Conservation (phyloP, 176 grass and related monocot species). For the Echinochloa phyllopogon region DNA sequence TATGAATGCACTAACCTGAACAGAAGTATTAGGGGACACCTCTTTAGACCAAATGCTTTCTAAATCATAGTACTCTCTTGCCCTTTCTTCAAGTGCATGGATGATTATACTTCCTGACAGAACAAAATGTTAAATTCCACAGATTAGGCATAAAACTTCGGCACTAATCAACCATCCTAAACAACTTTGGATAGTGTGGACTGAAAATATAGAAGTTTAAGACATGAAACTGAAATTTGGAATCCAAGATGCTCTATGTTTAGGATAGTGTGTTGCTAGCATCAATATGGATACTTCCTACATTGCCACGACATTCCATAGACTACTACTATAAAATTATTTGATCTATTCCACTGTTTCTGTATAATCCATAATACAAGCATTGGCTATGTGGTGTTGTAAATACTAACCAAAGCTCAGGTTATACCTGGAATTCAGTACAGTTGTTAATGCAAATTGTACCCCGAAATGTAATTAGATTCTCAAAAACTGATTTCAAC, state of each 20-base stretch:
- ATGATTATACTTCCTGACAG: constrained; percentile 81
- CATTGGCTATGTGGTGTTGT: not conserved
- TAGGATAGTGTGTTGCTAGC: not conserved
- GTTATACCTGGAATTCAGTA: not conserved
- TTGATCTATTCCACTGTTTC: not conserved
- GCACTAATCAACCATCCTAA: not conserved
- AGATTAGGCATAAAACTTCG: not conserved
- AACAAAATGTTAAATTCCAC: not conserved
- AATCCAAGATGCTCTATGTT: constrained; percentile 8
- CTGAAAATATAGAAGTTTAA: not conserved
- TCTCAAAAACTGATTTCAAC: not conserved
- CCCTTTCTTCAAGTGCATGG: constrained; percentile 96
- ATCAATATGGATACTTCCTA: not conserved
- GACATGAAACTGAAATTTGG: not conserved
- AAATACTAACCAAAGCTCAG: not conserved
- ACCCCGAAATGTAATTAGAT: constrained; percentile 9
- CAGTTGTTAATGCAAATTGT: not conserved
- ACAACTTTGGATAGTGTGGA: not conserved
- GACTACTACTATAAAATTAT: not conserved
- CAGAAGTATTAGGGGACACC: constrained; percentile 56
- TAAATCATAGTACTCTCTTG: constrained; percentile 94
- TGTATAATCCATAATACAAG: not conserved
- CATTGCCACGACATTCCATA: not conserved
- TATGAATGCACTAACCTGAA: constrained; percentile 52
- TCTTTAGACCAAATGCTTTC: constrained; percentile 89